Evolutionary conservation across 495 filamentous ascomycete genomes (phyloP).

Genomic region (Neurospora discreta): DNA sequence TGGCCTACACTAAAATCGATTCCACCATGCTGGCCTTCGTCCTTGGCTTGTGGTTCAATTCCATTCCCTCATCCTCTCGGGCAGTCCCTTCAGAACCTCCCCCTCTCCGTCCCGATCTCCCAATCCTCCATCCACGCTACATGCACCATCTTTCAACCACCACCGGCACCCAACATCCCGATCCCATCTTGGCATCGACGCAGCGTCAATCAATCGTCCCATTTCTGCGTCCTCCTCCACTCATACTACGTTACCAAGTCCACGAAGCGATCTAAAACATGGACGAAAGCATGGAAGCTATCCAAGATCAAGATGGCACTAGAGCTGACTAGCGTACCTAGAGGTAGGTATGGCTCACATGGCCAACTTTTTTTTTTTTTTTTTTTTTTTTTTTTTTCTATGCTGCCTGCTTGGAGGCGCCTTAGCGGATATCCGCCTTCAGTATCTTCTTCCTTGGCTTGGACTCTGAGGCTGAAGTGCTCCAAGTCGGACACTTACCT

Average conservation of each 20-base stretch:
- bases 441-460: background rate
- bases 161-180: background rate
- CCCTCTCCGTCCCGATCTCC: background rate
- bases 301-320: background rate
- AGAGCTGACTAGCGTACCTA: background rate
- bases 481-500: background rate
- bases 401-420: background rate
- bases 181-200: background rate
- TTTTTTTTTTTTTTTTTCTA: background rate
- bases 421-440: background rate
- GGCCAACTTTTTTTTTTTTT: background rate
- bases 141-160: background rate
- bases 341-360: background rate
- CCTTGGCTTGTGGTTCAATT: background rate
- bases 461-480: background rate
- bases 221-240: background rate
- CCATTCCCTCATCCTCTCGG: background rate
- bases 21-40: background rate
- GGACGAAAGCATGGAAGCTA: background rate
- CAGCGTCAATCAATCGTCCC: background rate
- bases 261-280: background rate
- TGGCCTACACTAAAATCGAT: background rate
- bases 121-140: slow-evolving; percentile 1
- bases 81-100: background rate
- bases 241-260: background rate